Base-by-base conservation (phyloP, 2,329 filamentous ascomycete species). In the Plenodomus biglobosus region DNA sequence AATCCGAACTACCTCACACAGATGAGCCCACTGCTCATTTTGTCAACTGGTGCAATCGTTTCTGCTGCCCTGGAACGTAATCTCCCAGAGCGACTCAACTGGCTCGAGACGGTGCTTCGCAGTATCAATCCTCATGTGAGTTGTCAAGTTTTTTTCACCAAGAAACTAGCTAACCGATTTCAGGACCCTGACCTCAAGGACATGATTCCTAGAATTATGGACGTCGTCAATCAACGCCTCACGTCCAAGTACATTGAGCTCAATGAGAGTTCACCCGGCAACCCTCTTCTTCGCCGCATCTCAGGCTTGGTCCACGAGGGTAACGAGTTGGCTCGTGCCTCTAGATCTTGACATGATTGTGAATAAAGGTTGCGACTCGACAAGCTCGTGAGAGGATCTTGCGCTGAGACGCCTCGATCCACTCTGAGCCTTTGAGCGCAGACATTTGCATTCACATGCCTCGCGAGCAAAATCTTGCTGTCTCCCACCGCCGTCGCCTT, bases 41-140 rank as follows among this genome's bases (percentile, higher is more conserved):
- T 86, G 36, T 85, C 82, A 2, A 81, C 85, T 20, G 81, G 80
- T 43, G 82, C 82, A 18, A 82, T 83, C n/a, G 79, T 85, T 20
- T 84, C 81, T 2, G 76, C 79, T 2, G 76, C 76, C 38, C 71
- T 85, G 47, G 73, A 79, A 22, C 79, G 77, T 8, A 79, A 82
- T 52, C 65, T 80, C 20, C 61, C 70, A 27, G 74, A 81, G 64
- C 80, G 84, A 48, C 75, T 86, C 13, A 68, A 76, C 18, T 86
- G 83, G 83, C 74, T 86, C 20, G 76, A 79, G 41, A 73, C 76
- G 42, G 80, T 83, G 10, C 72, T 86, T 45, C 69, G 73, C 52
- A 76, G 74, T 41, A 77, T 85, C 43, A 75, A 85, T 60, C 72
- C 78, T 13, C 71, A 64, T 52, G 81, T 83, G 77, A 65, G 78